A percentile compares a stretch with the other conserved stretches of the same genome.
Evolutionary conservation across 352 stramenopile species (phyloP).

Genomic region (Phytophthora syringae): DNA sequence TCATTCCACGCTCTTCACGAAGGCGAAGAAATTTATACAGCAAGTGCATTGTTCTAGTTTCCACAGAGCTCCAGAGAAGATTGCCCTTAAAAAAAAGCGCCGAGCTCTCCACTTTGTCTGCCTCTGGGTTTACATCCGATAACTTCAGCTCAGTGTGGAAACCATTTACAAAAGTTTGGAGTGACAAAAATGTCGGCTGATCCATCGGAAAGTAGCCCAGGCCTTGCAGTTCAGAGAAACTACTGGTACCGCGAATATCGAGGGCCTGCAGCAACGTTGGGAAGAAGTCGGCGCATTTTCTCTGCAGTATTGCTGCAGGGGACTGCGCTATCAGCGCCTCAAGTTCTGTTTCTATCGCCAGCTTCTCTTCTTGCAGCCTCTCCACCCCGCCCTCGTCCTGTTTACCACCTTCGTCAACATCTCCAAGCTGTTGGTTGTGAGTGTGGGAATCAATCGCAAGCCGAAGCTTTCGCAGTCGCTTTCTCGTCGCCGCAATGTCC

Average conservation of each 20-base stretch:
- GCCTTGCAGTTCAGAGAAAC: conserved; percentile 52
- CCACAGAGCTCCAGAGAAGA: conserved; percentile 57
- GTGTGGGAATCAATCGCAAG: conserved; percentile 30
- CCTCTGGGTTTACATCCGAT: conserved; percentile 2
- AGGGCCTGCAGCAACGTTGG: conserved; percentile 48
- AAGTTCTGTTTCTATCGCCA: conserved; percentile 34
- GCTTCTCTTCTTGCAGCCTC: conserved; percentile 16
- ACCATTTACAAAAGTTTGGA: conserved; percentile 62
- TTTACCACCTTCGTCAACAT: background rate
- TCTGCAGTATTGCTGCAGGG: conserved; percentile 34
- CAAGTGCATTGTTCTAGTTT: conserved; percentile 35
- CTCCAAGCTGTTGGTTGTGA: conserved; percentile 19
- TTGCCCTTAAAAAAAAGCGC: conserved; percentile 67
- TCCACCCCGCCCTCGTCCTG: conserved; percentile 5
- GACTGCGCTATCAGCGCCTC: conserved; percentile 38
- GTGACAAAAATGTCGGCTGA: conserved; percentile 48
- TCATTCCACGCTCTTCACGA: conserved; percentile 68
- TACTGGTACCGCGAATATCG: conserved; percentile 39
- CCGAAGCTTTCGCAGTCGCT: conserved; percentile 53
- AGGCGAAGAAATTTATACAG: conserved; percentile 58
- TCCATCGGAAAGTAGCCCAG: conserved; percentile 61
- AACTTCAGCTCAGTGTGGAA: conserved; percentile 36
- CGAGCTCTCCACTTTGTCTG: conserved; percentile 18
- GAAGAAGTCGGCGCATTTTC: conserved; percentile 47
- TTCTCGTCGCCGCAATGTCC: conserved; percentile 42